Evolutionary conservation across 2,329 filamentous ascomycete genomes (phyloP), one percentile per base, ranked within the genome.

Genomic region (Apiospora pterosperma): DNA sequence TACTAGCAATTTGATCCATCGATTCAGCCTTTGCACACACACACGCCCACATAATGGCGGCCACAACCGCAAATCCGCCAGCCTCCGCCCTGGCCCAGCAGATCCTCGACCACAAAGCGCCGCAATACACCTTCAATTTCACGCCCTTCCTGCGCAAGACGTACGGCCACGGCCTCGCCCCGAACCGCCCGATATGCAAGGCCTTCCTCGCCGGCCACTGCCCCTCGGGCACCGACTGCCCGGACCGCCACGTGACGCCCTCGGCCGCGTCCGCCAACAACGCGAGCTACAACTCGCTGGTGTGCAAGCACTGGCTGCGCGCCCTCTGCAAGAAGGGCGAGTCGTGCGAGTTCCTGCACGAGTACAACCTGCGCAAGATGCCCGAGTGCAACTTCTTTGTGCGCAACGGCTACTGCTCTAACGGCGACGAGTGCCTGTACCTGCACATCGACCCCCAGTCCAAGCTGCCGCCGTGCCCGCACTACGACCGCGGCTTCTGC

Each of bases 301-400:
- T 99, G 67, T 99, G 96, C 88, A 99, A 99, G 82, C 96, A 98
- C 84, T 98, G 96, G 90, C 89, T 98, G 74, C 92, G 96, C 69
- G 95, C 94, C 0, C 88, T 99, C 23, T 99, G 96, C 84, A 99
- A 99, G 77, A 98, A 98, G 80, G 96, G 95, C 73, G 91, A 97
- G 75, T 88, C 89, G 70, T 99, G 96, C 88, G 96, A 99, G 82
- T 99, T 98, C 74, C 84, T 98, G 60, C 96, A 99, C 84, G 96
- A 98, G 80, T 99, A 97, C 83, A 98, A 99, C 80, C 86, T 99
- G 71, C 90, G 96, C 68, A 94, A 96, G 78, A 98, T 98, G 93
- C 94, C 96, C 68, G 96, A 98, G 81, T 99, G 96, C 81, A 97
- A 97, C 75, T 97, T 97, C 79, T 98, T 95, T 80, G 90, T 93